Conservation (phyloP, 306 rosid species). For the Cyamopsis tetragonoloba region DNA sequence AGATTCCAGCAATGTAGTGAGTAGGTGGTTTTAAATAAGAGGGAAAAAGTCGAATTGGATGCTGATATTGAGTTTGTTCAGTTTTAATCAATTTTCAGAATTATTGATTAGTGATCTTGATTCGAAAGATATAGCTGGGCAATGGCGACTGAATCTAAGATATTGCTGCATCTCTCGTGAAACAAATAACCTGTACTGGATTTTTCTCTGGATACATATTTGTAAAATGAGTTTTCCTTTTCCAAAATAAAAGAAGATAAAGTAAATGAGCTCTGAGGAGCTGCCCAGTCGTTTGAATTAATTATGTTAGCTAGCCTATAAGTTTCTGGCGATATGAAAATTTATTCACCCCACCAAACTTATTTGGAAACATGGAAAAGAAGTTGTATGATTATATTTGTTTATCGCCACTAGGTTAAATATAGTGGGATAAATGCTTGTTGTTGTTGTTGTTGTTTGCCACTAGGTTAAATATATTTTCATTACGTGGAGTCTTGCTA, state of each 20-base stretch:
- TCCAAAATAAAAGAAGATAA: too few species aligned
- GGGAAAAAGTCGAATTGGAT: not conserved
- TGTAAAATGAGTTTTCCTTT: too few species aligned
- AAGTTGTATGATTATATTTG: not conserved
- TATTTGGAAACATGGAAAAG: not conserved
- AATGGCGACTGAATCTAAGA: not conserved
- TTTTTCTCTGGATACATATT: not conserved
- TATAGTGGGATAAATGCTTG: too few species aligned
- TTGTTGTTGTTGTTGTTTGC: too few species aligned
- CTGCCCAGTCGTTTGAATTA: not conserved
- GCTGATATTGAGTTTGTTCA: slow-evolving; percentile 1
- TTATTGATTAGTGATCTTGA: not conserved
- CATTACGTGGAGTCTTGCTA: not conserved
- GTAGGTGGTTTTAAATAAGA: not conserved
- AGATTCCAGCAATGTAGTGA: not conserved
- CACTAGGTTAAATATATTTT: too few species aligned
- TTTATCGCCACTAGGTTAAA: not conserved
- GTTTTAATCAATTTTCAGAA: not conserved
- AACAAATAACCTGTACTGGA: not conserved
- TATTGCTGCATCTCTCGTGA: not conserved
- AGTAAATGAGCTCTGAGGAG: not conserved
- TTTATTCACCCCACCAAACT: not conserved
- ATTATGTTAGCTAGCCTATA: not conserved
- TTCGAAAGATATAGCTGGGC: not conserved
- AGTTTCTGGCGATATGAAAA: not conserved